phyloP scores from a whole-genome alignment of 768 basidiomycete species.

The Suillus variegatus region DNA sequence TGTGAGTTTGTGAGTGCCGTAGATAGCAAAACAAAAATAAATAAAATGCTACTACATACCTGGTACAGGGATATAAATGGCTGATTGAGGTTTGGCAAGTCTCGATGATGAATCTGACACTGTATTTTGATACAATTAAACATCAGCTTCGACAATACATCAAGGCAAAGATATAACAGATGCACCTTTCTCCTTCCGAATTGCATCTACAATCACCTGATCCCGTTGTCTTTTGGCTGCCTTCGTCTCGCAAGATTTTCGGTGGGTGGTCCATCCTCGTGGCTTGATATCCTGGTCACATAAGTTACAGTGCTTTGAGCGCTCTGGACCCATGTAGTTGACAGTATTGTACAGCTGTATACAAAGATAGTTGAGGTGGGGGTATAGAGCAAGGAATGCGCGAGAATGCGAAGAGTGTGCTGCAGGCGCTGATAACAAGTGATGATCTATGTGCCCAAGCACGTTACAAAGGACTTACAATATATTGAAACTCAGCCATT shows the following conservation, averaged over 20 bases:
- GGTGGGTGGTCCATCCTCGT: not conserved
- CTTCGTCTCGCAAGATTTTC: not conserved
- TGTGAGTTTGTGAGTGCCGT: not conserved
- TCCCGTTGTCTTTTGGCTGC: not conserved
- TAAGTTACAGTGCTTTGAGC: not conserved
- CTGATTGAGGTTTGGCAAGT: not conserved
- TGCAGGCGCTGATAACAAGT: not conserved
- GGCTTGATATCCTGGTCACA: not conserved
- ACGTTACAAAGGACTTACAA: not conserved
- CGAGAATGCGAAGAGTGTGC: not conserved
- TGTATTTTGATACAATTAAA: not conserved
- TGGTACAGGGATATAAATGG: not conserved
- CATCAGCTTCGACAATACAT: not conserved
- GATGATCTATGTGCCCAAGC: too few species aligned
- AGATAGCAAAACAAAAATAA: not conserved
- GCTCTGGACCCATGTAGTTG: conserved; percentile 1
- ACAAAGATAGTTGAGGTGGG: not conserved
- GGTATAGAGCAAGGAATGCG: not conserved
- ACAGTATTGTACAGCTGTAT: not conserved
- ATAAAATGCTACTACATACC: not conserved
- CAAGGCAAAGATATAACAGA: not conserved
- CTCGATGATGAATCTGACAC: not conserved
- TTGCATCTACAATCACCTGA: not conserved
- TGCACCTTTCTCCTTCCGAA: not conserved
- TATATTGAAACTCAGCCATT: not conserved